Evolutionary conservation across 352 stramenopile genomes (phyloP), one percentile per base, ranked within the genome.

Genomic region (Phytophthora cactorum): DNA sequence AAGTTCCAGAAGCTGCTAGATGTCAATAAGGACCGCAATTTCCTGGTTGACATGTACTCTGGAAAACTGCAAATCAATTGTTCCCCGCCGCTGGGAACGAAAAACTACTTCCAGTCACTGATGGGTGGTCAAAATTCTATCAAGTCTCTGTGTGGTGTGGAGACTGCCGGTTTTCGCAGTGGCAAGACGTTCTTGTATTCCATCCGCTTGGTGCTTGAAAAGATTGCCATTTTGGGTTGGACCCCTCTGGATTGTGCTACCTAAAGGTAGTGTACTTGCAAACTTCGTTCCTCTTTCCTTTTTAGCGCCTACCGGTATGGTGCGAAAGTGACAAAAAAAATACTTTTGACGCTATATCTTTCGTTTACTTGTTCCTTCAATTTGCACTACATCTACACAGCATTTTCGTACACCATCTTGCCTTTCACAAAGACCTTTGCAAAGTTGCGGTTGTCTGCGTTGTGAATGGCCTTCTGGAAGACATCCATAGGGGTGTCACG

Each of bases 381-480:
- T 22, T 22, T 22, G 22, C 22, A 22, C 22, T 22, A 22, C 22
- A 22, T 22, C 22, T 22, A 22, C 22, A 1, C 22, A 22, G 22
- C 5, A 25, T 49, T 59, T 31, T 70, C 47, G 38, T 66, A 41
- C 11, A 70, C 63, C 12, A 70, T 41, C 29, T 62, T 72, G 38
- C 83, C 83, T 58, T 79, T 85, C 28, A 96, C 85, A 34, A 92
- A 94, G 2, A 97, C 88, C 25, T 79, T 66, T 2, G 36, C 54
- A 61, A 97, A 90, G 55, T 97, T 97, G 62, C 90, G 85, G 45
- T 80, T 88, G 60, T 97, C 90, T 43, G 86, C 91, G 22, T 94
- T 85, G 61, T 94, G 90, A 43, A 97, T 62, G 28, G 96, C 75
- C 63, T 97, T 97, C 55, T 97, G 82, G 51, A 97, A 92, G 1